Conservation (phyloP, 2,329 filamentous ascomycete genomes). For the Lizonia empirigonia region DNA sequence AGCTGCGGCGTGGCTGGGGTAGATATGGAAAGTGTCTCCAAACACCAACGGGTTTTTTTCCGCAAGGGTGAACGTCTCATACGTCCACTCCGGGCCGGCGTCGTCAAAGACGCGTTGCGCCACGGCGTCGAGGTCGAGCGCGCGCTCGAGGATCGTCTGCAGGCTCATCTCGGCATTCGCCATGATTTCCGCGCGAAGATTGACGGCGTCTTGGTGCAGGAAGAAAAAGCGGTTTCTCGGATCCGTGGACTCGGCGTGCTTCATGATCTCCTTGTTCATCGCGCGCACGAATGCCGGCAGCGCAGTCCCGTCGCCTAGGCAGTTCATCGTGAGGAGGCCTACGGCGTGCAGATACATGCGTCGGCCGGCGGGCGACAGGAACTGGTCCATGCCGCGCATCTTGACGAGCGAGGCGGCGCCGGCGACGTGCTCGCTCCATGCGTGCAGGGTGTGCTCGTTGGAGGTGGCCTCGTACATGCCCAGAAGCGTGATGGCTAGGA, state of each 20-base stretch:
- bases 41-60: slow-evolving; percentile 22
- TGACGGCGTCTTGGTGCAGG: slow-evolving; percentile 33
- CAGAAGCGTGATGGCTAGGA: slow-evolving; percentile 39
- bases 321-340: slow-evolving; percentile 36
- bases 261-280: slow-evolving; percentile 31
- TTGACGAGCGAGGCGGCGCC: slow-evolving; percentile 42
- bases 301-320: slow-evolving; percentile 30
- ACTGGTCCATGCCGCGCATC: slow-evolving; percentile 39
- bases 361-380: slow-evolving; percentile 35
- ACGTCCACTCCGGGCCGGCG: slow-evolving; percentile 29
- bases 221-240: slow-evolving; percentile 38
- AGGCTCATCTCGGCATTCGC: slow-evolving; percentile 22
- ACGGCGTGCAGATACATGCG: slow-evolving; percentile 43
- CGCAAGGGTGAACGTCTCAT: slow-evolving; percentile 18
- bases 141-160: slow-evolving; percentile 30
- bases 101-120: slow-evolving; percentile 30
- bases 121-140: slow-evolving; percentile 31
- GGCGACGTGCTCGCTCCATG: slow-evolving; percentile 46
- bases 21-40: slow-evolving; percentile 40
- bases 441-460: slow-evolving; percentile 36
- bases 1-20: slow-evolving; percentile 32
- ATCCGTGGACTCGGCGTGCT: slow-evolving; percentile 28
- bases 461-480: slow-evolving; percentile 44
- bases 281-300: slow-evolving; percentile 35
- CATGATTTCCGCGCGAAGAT: slow-evolving; percentile 37